These are phyloP conservation scores for Aphanomyces euteiches DNA, from an alignment of 352 stramenopile genomes.

Conservation along the genomic window DNA sequence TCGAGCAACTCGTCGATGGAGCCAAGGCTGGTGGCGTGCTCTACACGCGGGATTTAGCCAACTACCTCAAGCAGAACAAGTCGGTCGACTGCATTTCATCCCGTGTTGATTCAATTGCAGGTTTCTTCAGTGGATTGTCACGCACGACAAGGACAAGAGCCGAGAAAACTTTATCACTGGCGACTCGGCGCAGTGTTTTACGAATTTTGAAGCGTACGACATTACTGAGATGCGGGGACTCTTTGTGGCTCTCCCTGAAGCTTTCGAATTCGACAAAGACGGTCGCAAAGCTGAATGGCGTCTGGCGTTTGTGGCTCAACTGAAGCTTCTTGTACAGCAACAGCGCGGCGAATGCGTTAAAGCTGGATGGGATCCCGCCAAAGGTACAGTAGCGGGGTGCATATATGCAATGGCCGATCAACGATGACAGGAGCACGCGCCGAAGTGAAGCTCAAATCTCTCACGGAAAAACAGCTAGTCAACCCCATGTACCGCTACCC, in stretches of 20 bases:
- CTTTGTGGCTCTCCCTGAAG: slow-evolving; percentile 45
- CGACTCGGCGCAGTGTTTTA: slow-evolving; percentile 56
- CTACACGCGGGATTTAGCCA: slow-evolving; percentile 68
- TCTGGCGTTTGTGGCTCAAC: slow-evolving; percentile 58
- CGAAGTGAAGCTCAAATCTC: slow-evolving; percentile 55
- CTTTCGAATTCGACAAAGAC: slow-evolving; percentile 76
- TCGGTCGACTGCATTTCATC: background rate
- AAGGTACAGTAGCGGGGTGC: slow-evolving; percentile 9
- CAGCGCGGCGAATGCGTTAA: slow-evolving; percentile 55
- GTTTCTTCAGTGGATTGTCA: slow-evolving; percentile 73
- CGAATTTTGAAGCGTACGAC: slow-evolving; percentile 63
- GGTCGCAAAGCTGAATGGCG: slow-evolving; percentile 60
- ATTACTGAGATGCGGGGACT: slow-evolving; percentile 63
- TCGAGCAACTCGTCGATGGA: slow-evolving; percentile 51
- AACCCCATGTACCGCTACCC: slow-evolving; percentile 70
- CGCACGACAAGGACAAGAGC: slow-evolving; percentile 60
- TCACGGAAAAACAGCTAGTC: slow-evolving; percentile 53
- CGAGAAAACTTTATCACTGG: slow-evolving; percentile 67
- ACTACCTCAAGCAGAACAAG: slow-evolving; percentile 76
- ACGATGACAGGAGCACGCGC: slow-evolving; percentile 29
- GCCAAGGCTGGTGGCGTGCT: slow-evolving; percentile 41
- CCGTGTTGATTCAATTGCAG: slow-evolving; percentile 16
- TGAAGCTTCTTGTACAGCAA: slow-evolving; percentile 51
- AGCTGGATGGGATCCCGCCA: slow-evolving; percentile 56
- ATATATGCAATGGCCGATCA: background rate